Conservation (phyloP, 2,329 filamentous ascomycete species). For the Arthrobotrys musiformis region DNA sequence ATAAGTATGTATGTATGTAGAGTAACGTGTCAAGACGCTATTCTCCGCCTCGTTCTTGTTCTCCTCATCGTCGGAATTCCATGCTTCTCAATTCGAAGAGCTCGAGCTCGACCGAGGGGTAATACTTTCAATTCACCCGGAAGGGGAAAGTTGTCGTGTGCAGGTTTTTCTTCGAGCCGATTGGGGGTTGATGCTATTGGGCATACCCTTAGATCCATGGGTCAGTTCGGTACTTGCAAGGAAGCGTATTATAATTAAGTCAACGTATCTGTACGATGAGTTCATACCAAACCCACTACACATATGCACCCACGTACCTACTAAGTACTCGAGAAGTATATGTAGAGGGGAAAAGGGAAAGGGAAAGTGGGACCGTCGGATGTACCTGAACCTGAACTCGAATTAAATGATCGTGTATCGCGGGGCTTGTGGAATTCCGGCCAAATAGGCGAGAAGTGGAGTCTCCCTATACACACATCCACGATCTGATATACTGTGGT, state of each 20-base stretch:
- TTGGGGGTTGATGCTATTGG: too few species aligned
- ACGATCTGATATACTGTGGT: too few species aligned
- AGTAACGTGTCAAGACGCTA: constrained; percentile 19
- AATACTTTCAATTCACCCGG: background rate
- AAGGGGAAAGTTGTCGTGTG: constrained; percentile 48
- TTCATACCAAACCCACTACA: too few species aligned
- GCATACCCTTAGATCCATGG: too few species aligned
- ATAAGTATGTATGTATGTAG: too few species aligned
- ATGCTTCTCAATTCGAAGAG: background rate
- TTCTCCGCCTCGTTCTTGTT: constrained; percentile 1
- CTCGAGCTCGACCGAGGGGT: background rate
- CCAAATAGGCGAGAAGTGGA: constrained; percentile 37
- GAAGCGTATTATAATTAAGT: too few species aligned
- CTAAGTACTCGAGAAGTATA: too few species aligned
- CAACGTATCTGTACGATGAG: too few species aligned
- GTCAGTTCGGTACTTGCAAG: too few species aligned
- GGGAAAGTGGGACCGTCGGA: constrained; percentile 17
- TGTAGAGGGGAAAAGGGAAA: too few species aligned
- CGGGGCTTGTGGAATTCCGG: constrained; percentile 42
- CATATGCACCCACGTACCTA: too few species aligned
- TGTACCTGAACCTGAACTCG: constrained; percentile 31
- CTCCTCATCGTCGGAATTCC: background rate
- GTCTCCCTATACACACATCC: background rate
- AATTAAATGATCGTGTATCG: constrained; percentile 52
- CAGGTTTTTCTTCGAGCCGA: background rate